Percentiles rank a stretch among this genome's conserved stretches.
These are phyloP conservation scores for Ganoderma meredithae DNA, from an alignment of 1,284 basidiomycete genomes.

Conservation along the genomic window DNA sequence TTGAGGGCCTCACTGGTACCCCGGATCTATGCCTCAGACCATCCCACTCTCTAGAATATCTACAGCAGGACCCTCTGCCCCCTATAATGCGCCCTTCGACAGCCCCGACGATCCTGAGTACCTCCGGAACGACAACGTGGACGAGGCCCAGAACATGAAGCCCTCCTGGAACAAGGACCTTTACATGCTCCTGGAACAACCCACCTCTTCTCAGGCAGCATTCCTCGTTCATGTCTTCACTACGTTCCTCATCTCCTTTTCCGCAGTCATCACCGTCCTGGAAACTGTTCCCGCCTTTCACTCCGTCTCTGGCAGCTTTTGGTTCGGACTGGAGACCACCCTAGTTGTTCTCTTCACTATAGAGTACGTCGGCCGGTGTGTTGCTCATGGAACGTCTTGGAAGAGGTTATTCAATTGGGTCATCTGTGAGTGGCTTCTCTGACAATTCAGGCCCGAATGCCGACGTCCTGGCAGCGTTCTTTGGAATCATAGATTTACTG, in stretches of 20 bases:
- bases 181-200: conserved; percentile 70
- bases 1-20: conserved; percentile 11
- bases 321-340: conserved; percentile 84
- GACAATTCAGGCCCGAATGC: not conserved
- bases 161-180: conserved; percentile 66
- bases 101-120: conserved; percentile 28
- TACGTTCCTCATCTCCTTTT: conserved; percentile 70
- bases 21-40: conserved; percentile 27
- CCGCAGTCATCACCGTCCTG: conserved; percentile 82
- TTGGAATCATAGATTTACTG: conserved; percentile 84
- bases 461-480: conserved; percentile 65
- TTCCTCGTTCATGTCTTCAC: conserved; percentile 71
- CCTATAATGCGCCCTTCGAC: conserved; percentile 19
- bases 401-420: conserved; percentile 65
- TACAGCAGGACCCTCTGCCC: conserved; percentile 17
- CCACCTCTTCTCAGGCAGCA: conserved; percentile 70
- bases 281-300: conserved; percentile 89
- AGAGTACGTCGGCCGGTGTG: conserved; percentile 72
- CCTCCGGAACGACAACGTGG: conserved; percentile 35
- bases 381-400: conserved; percentile 74
- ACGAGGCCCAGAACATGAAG: conserved; percentile 45
- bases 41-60: conserved; percentile 31
- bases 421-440: conserved; percentile 59
- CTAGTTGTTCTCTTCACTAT: conserved; percentile 85
- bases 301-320: conserved; percentile 68